Base-by-base conservation (phyloP, 2,329 filamentous ascomycete genomes). In the Claviceps humidiphila region DNA sequence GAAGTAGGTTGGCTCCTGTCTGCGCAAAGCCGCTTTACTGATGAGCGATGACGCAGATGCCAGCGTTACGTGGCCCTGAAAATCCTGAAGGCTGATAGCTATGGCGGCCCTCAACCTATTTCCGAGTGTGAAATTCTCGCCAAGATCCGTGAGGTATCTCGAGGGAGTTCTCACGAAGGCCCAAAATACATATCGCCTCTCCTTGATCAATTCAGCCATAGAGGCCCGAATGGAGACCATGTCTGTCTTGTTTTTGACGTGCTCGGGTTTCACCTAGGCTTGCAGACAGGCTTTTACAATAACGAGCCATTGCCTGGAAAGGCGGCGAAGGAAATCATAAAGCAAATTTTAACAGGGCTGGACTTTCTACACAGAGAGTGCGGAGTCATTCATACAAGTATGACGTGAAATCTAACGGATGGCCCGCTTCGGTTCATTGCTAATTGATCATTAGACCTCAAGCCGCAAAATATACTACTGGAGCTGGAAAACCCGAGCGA, bases 41-140 rank as follows among this genome's bases (percentile, higher is more conserved):
- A 22, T 22, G 17, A 20, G 17, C 2, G 20, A 20, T 20, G 24
- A 26, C 24, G 24, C 24, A 26, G 24, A 26, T 26, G 24, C 37
- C 48, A 30, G 42, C 9, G 48, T 42, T 50, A 50, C 42, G 48
- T 50, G 8, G 48, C 48, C n/a, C 48, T 50, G 16, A 50, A 43
- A 30, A 16, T 50, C 20, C n/a, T 50, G 20, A 43, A 39, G 2
- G 48, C 48, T 30, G 48, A 50, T 42, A 42, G 48, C 20, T 50
- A 50, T 43, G 48, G 48, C 22, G 39, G 48, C 47, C 20, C 48
- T 30, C 48, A 50, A 42, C 38, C 41, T 11, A 50, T 50, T 42
- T 50, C 43, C 30, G 48, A 50, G 48, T 13, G 17, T 14, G 48
- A 50, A 1, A 50, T 50, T 50, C 39, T 50, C 48, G 41, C 48